phyloP scores from a whole-genome alignment of 2,329 filamentous ascomycete genomes.

The Monosporascus sp. region DNA sequence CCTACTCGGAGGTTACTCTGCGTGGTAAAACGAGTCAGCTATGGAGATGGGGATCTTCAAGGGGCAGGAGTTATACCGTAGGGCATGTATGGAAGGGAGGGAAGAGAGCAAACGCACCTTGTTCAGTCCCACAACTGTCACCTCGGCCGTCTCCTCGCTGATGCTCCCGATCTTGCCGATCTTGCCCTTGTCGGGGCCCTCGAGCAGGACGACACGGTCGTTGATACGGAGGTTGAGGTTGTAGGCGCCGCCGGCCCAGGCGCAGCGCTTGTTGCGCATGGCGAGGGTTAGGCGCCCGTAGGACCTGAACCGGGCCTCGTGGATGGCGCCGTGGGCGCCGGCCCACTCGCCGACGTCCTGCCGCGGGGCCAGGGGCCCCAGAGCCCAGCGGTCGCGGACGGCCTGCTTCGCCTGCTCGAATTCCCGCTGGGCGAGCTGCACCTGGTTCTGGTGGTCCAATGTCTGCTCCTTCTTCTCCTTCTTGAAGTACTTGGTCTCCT shows the following conservation, averaged over 20 bases:
- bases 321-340: slow-evolving; percentile 55
- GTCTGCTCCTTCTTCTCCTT: slow-evolving; percentile 17
- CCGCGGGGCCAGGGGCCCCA: slow-evolving; percentile 73
- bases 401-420: slow-evolving; percentile 45
- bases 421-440: slow-evolving; percentile 22
- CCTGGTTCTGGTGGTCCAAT: slow-evolving; percentile 18
- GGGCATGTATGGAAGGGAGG: background rate
- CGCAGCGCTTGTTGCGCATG: slow-evolving; percentile 30
- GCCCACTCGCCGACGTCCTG: slow-evolving; percentile 58
- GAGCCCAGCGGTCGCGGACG: slow-evolving; percentile 69
- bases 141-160: slow-evolving; percentile 45
- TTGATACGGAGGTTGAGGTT: slow-evolving; percentile 58
- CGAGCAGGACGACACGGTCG: slow-evolving; percentile 77
- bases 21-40: slow-evolving; percentile 5
- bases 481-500: slow-evolving; percentile 15
- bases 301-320: slow-evolving; percentile 24
- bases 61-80: background rate
- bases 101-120: slow-evolving; percentile 44
- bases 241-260: slow-evolving; percentile 49
- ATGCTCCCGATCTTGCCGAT: slow-evolving; percentile 68
- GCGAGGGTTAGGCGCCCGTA: slow-evolving; percentile 20
- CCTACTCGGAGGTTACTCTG: slow-evolving; percentile 34
- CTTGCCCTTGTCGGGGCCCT: slow-evolving; percentile 74
- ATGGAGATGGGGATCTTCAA: background rate
- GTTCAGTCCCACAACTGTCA: slow-evolving; percentile 58